Base-by-base conservation (phyloP, 176 grass and related monocot species). In the Oropetium thomaeum region DNA sequence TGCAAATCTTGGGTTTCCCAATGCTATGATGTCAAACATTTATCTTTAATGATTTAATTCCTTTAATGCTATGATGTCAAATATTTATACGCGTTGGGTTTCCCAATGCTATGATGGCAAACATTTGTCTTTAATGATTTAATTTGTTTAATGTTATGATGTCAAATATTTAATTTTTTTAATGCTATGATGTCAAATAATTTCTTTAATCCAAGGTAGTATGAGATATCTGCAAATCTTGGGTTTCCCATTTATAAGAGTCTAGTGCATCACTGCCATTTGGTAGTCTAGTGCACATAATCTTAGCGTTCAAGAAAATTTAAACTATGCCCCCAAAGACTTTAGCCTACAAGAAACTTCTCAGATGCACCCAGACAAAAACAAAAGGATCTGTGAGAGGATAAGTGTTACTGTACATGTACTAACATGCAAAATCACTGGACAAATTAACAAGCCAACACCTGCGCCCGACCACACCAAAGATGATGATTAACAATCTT, bases 391-490 rank as follows among this genome's bases (percentile, higher is more conserved):
- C 20, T 8, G 23, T 23, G 49, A 8, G 8, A 53, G 19, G 20
- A 54, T 23, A 23, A 10, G 4, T 27, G 53, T 7, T 51, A 12
- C 10, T 26, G 2, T 55, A 12, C n/a, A n/a, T n/a, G 52, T 57
- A 26, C 10, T 27, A 13, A 57, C n/a, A 49, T 1, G 25, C 23
- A 70, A 51, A 78, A 2, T 31, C 34, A 5, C 9, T 51, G 30
- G 30, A 48, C 40, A 8, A 58, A 76, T 39, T 13, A 62, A 35
- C 33, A 70, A 83, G 41, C 22, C 19, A 53, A 65, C 67, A 65
- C 27, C 15, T 39, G 59, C 74, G 29, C 12, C 14, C 19, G 31
- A 57, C 15, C 25, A 49, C 31, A 63, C 68, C 42, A 1, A 12
- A 40, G 25, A 28, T 39, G 23, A n/a, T n/a, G n/a, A 65, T 10